These are phyloP conservation scores for Candida pseudofarinosa DNA, from an alignment of 805 yeast species.

Conservation along the genomic window DNA sequence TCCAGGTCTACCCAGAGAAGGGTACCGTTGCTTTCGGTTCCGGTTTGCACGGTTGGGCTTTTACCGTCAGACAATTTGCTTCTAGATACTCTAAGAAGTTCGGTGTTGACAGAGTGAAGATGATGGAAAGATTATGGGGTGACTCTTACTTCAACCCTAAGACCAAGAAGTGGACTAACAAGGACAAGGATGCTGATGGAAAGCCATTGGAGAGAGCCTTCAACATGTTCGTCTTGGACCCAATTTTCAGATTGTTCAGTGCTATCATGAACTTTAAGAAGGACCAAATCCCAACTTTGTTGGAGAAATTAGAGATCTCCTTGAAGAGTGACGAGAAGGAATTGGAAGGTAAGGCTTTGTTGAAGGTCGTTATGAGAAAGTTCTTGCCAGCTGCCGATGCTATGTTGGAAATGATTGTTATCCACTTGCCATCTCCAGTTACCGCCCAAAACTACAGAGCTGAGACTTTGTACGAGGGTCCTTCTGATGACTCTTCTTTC, in stretches of 20 bases:
- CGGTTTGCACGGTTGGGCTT: slow-evolving; percentile 99
- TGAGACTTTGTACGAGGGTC: slow-evolving; percentile 98
- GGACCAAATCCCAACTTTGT: slow-evolving; percentile 88
- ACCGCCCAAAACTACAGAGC: slow-evolving; percentile 99
- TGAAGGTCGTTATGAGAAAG: slow-evolving; percentile 98
- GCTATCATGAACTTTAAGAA: slow-evolving; percentile 99
- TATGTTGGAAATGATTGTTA: slow-evolving; percentile 95
- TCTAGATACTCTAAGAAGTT: slow-evolving; percentile 97
- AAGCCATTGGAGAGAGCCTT: slow-evolving; percentile 96
- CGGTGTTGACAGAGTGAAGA: slow-evolving; percentile 96
- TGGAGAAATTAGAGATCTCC: slow-evolving; percentile 89
- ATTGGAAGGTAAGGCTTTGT: slow-evolving; percentile 96
- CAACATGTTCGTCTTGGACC: slow-evolving; percentile 98
- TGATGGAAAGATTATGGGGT: slow-evolving; percentile 99
- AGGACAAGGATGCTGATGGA: slow-evolving; percentile 93
- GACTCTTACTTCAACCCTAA: slow-evolving; percentile 99
- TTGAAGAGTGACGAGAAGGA: slow-evolving; percentile 97
- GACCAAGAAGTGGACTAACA: slow-evolving; percentile 99
- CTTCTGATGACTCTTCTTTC: slow-evolving; percentile 86
- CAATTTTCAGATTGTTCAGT: slow-evolving; percentile 95
- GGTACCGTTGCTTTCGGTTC: slow-evolving; percentile 99
- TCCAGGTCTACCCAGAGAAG: slow-evolving; percentile 96
- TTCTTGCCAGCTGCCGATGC: slow-evolving; percentile 99
- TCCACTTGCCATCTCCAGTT: slow-evolving; percentile 99
- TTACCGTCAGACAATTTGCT: slow-evolving; percentile 98